These are phyloP conservation scores for Millerago galiae DNA, from an alignment of 805 yeast genomes.

Conservation along the genomic window DNA sequence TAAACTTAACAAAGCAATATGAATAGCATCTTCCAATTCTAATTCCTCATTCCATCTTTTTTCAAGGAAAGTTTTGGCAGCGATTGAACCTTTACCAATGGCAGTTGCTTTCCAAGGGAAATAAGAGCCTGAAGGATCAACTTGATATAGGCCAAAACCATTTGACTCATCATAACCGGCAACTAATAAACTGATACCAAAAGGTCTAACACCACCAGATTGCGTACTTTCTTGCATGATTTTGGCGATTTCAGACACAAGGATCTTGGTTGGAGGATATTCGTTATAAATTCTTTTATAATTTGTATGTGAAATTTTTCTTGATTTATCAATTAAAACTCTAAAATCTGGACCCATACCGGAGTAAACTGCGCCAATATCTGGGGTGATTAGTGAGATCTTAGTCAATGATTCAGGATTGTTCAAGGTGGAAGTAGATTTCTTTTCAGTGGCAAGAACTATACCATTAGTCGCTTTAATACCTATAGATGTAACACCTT, in stretches of 20 bases:
- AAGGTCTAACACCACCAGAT: constrained; percentile 98
- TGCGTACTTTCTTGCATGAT: constrained; percentile 99
- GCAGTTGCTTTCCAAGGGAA: constrained; percentile 99
- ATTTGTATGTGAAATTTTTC: constrained; percentile 87
- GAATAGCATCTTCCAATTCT: constrained; percentile 97
- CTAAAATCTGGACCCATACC: constrained; percentile 99
- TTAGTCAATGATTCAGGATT: constrained; percentile 71
- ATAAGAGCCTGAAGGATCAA: constrained; percentile 96
- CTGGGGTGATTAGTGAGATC: constrained; percentile 82
- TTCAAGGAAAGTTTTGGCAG: constrained; percentile 96
- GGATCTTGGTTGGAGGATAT: constrained; percentile 91
- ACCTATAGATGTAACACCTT: constrained; percentile 95
- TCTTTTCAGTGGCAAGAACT: constrained; percentile 94
- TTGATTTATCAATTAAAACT: constrained; percentile 86
- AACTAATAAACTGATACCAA: constrained; percentile 87
- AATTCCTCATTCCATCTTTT: constrained; percentile 97
- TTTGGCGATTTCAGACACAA: constrained; percentile 92
- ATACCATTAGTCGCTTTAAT: constrained; percentile 93
- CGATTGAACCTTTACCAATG: constrained; percentile 89
- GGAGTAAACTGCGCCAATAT: constrained; percentile 92
- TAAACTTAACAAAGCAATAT: constrained; percentile 86
- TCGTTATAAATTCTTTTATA: constrained; percentile 93
- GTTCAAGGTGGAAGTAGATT: constrained; percentile 71
- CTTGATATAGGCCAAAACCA: constrained; percentile 82
- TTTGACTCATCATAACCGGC: constrained; percentile 87